phyloP scores from a whole-genome alignment of 768 basidiomycete genomes.

The Suillus bovinus region DNA sequence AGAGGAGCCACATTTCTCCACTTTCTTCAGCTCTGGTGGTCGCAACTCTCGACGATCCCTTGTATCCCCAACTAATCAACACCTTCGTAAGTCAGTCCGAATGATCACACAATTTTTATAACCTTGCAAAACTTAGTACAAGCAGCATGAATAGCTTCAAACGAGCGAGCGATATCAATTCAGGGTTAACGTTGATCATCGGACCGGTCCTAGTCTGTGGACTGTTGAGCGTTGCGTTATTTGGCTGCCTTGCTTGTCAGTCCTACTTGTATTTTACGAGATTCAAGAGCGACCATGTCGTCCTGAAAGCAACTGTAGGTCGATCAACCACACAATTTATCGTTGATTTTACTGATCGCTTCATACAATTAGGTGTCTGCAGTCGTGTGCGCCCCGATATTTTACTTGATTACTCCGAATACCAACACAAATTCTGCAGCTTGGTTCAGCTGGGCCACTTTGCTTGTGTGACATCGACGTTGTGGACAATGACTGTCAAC shows the following conservation, averaged over 20 bases:
- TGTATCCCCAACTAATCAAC: not conserved
- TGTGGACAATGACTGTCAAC: constrained; percentile 10
- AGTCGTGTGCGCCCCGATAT: not conserved
- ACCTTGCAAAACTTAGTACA: not conserved
- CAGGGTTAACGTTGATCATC: not conserved
- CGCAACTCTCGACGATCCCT: not conserved
- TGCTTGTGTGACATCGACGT: not conserved
- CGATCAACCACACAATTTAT: not conserved
- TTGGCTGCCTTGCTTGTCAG: constrained; percentile 18
- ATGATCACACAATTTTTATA: not conserved
- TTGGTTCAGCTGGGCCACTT: constrained; percentile 7
- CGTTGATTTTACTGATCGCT: not conserved
- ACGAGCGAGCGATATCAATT: not conserved
- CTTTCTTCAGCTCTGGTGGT: no score
- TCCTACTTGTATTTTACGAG: constrained; percentile 15
- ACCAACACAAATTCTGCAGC: not conserved
- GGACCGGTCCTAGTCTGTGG: constrained; percentile 17
- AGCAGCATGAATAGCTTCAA: not conserved
- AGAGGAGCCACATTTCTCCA: not conserved
- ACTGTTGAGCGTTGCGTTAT: constrained; percentile 11
- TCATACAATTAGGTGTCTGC: constrained; percentile 2
- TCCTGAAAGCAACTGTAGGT: constrained; percentile 8
- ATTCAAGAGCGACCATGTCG: constrained; percentile 9
- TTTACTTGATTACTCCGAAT: not conserved
- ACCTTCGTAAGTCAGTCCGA: not conserved